Evolutionary conservation across 257 asterid genomes (phyloP), one percentile per base, ranked within the genome.

Genomic region (Euphrasia confusa): DNA sequence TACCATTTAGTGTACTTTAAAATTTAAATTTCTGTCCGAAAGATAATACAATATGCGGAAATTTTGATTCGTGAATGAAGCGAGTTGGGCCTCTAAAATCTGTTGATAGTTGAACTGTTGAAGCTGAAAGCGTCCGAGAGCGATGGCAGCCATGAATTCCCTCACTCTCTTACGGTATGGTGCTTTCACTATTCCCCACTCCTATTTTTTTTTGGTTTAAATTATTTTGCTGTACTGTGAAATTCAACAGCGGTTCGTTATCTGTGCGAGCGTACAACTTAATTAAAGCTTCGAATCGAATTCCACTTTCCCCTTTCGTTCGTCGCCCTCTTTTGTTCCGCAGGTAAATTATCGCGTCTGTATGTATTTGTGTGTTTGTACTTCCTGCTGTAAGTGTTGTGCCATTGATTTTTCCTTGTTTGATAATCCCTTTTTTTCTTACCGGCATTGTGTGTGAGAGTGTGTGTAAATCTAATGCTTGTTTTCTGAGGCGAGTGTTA

Each of bases 241-340:
- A 65, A 67, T 56, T 55, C 50, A 56, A 72, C 88, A 82, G 95
- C 28, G 78, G 86, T 32, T 76, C 87, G 45, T 63, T 72, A 4
- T 64, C 76, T 54, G 56, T 72, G 49, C 74, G 85, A 66, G 79
- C 84, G 37, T 56, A 76, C 68, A 68, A 53, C 69, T 66, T 75
- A 15, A 65, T 80, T 67, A 83, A 67, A 66, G 54, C 78, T 30
- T 75, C 86, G 27, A 83, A 77, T 74, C 68, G 54, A 17, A 56
- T 44, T 56, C 55, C 71, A 32, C 60, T 35, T 61, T 60, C 60
- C 48, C 67, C 83, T 0, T 45, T 70, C 32, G 63, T 68, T 58
- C 75, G 62, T 75, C 78, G 65, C 44, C 72, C 79, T 50, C 74
- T 71, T 71, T 76, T 70, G 1, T 79, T 65, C 72, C 83, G 74